Evolutionary conservation across 495 filamentous ascomycete genomes (phyloP), one percentile per base, ranked within the genome.

Genomic region (Bacidia rubella): DNA sequence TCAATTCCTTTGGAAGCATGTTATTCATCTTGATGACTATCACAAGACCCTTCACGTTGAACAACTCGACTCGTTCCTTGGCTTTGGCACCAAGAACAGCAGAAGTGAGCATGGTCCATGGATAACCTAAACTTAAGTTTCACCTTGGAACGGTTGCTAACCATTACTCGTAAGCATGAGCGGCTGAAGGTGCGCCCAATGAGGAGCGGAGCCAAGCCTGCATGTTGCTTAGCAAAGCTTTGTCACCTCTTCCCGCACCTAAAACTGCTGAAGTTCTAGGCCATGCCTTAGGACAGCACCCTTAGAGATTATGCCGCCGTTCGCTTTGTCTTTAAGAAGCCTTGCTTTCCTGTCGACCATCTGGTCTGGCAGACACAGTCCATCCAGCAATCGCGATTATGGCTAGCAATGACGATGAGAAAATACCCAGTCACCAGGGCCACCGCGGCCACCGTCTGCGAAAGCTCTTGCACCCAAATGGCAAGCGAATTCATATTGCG

Each of bases 401-500:
- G 41, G 41, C 41, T 7, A 44, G 9, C 41, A 44, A 44, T 17
- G 41, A 17, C 41, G 20, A 17, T 20, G 20, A 44, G 5, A 5
- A 44, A 20, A 44, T 17, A 44, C 41, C 41, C 20, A 7, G 41
- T 44, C 49, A 52, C 39, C 52, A 42, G 27, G 17, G 24, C 29
- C 56, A 51, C n/a, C 54, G 47, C 0, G 52, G 52, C 2, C 47
- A 38, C n/a, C 63, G 68, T 15, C 60, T 74, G 11, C 61, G 69
- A 15, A 72, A 76, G 42, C 74, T 79, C 53, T 51, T 74, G 2
- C 70, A 68, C 21, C 75, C 76, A 10, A 63, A 74, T 63, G 77
- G 77, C n/a, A 61, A 68, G 40, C 63, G 70, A 52, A 68, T 79
- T 0, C 72, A 79, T 52, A 72, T 80, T 27, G 75, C 77, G 10